Conservation (phyloP, 257 asterid genomes). For the Solanum pennellii region DNA sequence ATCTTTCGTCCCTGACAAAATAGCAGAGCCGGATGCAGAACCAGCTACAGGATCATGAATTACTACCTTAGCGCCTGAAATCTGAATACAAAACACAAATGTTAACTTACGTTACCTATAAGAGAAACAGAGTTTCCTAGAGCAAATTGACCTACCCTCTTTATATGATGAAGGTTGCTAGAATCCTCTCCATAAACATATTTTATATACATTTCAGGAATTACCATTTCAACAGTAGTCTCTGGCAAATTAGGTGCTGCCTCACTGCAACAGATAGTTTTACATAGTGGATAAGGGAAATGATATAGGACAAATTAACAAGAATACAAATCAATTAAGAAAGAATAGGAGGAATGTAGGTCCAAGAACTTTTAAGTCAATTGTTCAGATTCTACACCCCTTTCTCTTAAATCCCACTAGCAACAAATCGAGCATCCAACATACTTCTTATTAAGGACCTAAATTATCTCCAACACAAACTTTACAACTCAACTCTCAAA, state of each 20-base stretch:
- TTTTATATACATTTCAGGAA: conserved; percentile 5
- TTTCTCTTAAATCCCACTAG: not conserved
- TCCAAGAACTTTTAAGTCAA: not conserved
- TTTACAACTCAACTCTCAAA: not conserved
- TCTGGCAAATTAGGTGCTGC: not conserved
- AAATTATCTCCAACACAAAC: not conserved
- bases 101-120: not conserved
- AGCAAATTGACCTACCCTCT: not conserved
- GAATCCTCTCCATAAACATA: conserved; percentile 8
- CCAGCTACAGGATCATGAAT: conserved; percentile 4
- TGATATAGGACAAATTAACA: not conserved
- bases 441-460: not conserved
- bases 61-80: conserved; percentile 9
- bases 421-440: not conserved
- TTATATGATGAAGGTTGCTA: conserved; percentile 1
- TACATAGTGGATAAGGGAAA: not conserved
- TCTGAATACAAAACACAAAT: not conserved
- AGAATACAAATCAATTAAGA: not conserved
- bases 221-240: not conserved
- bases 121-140: not conserved
- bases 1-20: conserved; percentile 6
- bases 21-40: not conserved
- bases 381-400: not conserved
- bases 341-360: not conserved
- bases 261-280: not conserved